These are phyloP conservation scores for Lichenothelia convexa DNA, from an alignment of 495 filamentous ascomycete genomes.

Conservation along the genomic window DNA sequence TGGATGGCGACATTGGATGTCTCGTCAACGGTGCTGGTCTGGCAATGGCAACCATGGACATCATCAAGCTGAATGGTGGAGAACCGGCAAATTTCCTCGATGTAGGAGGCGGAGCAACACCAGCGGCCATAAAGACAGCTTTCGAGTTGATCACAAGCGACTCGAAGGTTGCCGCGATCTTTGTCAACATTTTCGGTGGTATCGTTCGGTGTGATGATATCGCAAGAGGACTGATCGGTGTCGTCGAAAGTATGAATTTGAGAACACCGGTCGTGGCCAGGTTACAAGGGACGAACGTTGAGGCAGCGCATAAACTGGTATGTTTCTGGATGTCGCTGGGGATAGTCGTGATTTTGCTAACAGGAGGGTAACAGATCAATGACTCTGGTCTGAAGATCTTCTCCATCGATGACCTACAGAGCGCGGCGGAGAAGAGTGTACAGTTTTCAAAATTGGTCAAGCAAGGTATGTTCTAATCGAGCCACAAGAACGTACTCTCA, in stretches of 20 bases:
- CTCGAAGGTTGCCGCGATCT: constrained; percentile 95
- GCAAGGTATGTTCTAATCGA: constrained; percentile 48
- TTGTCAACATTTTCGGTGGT: constrained; percentile 99
- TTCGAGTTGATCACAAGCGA: constrained; percentile 98
- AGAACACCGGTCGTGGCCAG: constrained; percentile 91
- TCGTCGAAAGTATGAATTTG: constrained; percentile 83
- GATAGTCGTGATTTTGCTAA: background rate
- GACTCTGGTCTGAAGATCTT: constrained; percentile 98
- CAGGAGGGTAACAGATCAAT: constrained; percentile 45
- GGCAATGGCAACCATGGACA: constrained; percentile 99
- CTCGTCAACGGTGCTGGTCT: constrained; percentile 97
- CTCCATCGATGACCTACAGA: constrained; percentile 95
- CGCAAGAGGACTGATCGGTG: constrained; percentile 85
- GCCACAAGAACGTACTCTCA: constrained; percentile 4
- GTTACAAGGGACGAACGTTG: constrained; percentile 98
- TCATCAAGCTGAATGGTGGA: constrained; percentile 98
- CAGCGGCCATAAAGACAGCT: constrained; percentile 87
- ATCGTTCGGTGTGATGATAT: constrained; percentile 97
- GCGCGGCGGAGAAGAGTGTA: constrained; percentile 90
- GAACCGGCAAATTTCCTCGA: constrained; percentile 96
- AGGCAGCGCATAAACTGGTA: constrained; percentile 76
- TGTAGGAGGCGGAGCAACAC: constrained; percentile 92
- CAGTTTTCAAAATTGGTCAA: constrained; percentile 98
- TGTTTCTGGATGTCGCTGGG: constrained; percentile 11
- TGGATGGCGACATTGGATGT: constrained; percentile 97